phyloP scores from a whole-genome alignment of 163 green algal species.

The Scenedesmus sp. region DNA sequence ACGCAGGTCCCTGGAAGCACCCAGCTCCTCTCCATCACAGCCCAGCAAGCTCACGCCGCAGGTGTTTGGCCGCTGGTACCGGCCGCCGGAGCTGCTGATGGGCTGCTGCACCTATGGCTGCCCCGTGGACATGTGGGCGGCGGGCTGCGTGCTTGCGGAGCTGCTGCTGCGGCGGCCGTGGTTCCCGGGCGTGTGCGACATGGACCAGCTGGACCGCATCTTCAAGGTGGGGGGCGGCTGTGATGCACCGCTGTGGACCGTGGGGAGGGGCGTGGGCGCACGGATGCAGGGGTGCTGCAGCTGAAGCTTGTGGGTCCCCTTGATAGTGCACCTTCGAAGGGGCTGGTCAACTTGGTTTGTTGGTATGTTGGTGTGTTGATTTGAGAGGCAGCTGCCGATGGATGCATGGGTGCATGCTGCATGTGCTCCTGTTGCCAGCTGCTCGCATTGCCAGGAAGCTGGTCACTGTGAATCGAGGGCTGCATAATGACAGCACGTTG shows the following conservation, averaged over 20 bases:
- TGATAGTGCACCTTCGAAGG: background rate
- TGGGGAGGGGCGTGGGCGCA: background rate
- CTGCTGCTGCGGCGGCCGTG: slow-evolving; percentile 65
- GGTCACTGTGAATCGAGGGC: background rate
- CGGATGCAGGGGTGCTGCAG: background rate
- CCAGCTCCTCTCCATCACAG: background rate
- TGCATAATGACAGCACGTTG: background rate
- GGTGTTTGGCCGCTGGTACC: slow-evolving; percentile 70
- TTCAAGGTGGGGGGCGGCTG: slow-evolving; percentile 52
- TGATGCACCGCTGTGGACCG: background rate
- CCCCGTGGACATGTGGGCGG: slow-evolving; percentile 69
- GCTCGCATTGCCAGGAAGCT: no score
- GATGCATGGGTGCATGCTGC: no score
- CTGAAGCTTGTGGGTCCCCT: background rate
- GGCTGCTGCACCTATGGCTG: slow-evolving; percentile 59
- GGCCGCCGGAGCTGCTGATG: slow-evolving; percentile 72
- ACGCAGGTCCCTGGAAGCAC: slow-evolving; percentile 15
- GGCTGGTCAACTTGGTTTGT: no score
- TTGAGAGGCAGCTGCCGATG: no score
- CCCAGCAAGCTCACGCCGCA: slow-evolving; percentile 47
- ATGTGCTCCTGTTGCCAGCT: background rate
- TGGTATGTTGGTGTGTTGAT: background rate
- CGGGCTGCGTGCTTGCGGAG: slow-evolving; percentile 67
- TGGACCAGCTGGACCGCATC: slow-evolving; percentile 62
- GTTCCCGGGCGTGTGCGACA: slow-evolving; percentile 59